Evolutionary conservation across 257 asterid species (phyloP).

Genomic region (Solanum phureja): DNA sequence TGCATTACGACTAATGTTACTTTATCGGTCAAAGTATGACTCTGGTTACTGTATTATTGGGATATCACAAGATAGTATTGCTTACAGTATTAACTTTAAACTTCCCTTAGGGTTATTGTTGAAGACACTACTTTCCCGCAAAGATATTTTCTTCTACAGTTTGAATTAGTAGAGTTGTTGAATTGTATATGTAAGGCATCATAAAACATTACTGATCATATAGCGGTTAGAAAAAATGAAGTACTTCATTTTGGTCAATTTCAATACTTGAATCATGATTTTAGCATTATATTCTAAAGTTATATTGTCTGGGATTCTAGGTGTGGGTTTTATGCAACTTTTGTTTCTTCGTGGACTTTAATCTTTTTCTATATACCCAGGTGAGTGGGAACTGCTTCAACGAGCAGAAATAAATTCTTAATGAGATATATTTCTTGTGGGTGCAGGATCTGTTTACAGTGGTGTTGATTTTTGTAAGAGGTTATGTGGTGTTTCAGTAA

Average conservation of each 20-base stretch:
- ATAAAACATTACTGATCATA: background rate
- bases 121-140: background rate
- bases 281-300: background rate
- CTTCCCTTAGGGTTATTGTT: background rate
- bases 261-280: background rate
- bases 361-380: background rate
- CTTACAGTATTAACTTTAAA: background rate
- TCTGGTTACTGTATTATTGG: background rate
- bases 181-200: background rate
- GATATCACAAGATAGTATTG: background rate
- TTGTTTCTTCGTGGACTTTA: background rate
- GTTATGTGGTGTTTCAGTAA: slow-evolving; percentile 90
- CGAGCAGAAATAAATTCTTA: background rate
- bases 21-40: background rate
- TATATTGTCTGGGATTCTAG: background rate
- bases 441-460: slow-evolving; percentile 86
- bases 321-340: background rate
- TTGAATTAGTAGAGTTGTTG: background rate
- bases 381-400: background rate
- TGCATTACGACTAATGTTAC: background rate
- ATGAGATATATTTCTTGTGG: background rate
- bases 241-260: background rate
- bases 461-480: slow-evolving; percentile 98
- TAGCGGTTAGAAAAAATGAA: background rate
- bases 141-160: background rate